phyloP scores from a whole-genome alignment of 2,329 filamentous ascomycete species.

The Cadophora malorum region DNA sequence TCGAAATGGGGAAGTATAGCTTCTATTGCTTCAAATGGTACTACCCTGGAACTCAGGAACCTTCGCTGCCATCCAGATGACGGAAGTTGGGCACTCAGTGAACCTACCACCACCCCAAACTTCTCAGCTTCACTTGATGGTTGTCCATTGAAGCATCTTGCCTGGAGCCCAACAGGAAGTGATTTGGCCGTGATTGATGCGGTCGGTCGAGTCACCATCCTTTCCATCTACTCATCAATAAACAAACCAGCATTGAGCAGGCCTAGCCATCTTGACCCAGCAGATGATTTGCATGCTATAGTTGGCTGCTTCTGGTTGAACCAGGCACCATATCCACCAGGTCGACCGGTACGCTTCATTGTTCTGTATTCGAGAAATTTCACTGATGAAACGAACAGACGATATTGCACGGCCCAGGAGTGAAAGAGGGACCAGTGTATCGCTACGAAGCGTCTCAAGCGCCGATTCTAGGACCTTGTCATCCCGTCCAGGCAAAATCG shows the following conservation, averaged over 20 bases:
- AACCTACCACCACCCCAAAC: conserved; percentile 68
- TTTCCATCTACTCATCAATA: conserved; percentile 73
- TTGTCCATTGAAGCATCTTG: conserved; percentile 77
- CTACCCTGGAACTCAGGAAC: conserved; percentile 73
- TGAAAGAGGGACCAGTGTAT: conserved; percentile 67
- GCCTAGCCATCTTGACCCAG: conserved; percentile 68
- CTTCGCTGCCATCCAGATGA: conserved; percentile 72
- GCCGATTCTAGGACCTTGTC: conserved; percentile 72
- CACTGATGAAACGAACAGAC: conserved; percentile 46
- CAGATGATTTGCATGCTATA: conserved; percentile 77
- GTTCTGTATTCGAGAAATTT: background rate
- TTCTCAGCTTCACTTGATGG: conserved; percentile 67
- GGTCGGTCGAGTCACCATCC: conserved; percentile 76
- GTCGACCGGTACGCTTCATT: conserved; percentile 40
- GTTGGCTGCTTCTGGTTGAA: conserved; percentile 87
- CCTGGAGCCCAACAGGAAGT: conserved; percentile 75
- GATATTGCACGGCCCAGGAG: conserved; percentile 64
- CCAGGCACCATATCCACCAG: conserved; percentile 38
- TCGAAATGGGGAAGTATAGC: conserved; percentile 88
- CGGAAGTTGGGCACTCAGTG: conserved; percentile 78
- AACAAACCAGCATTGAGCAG: conserved; percentile 72
- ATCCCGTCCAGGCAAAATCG: conserved; percentile 73
- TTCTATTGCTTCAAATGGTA: conserved; percentile 75
- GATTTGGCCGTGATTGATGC: conserved; percentile 87
- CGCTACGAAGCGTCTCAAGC: conserved; percentile 71